Evolutionary conservation across 495 filamentous ascomycete genomes (phyloP).

Genomic region (Geoglossum glabrum): DNA sequence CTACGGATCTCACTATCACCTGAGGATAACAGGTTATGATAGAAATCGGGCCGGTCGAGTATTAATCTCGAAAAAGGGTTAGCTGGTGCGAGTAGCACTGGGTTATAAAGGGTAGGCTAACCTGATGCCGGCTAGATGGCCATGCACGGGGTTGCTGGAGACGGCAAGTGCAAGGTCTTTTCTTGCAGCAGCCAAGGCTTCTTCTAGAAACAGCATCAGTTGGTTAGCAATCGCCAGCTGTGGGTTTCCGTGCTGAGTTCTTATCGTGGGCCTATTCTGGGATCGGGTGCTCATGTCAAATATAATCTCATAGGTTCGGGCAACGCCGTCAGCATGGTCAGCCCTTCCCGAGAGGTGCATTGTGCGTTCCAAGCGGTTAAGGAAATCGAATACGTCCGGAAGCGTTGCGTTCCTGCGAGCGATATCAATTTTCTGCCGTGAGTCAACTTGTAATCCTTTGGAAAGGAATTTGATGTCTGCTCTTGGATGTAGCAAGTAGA

Average conservation of each 20-base stretch:
- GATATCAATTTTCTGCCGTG: slow-evolving; percentile 2
- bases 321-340: slow-evolving; percentile 71
- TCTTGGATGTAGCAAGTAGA: not conserved
- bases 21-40: slow-evolving; percentile 13
- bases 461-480: not conserved
- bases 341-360: slow-evolving; percentile 42
- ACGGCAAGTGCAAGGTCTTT: slow-evolving; percentile 38
- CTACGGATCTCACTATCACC: slow-evolving; percentile 2
- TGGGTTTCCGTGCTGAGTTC: not conserved
- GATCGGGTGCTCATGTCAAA: slow-evolving; percentile 5
- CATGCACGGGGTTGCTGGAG: slow-evolving; percentile 46
- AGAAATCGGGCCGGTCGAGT: slow-evolving; percentile 12
- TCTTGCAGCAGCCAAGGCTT: slow-evolving; percentile 33
- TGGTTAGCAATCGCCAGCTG: slow-evolving; percentile 22
- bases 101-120: slow-evolving; percentile 15
- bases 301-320: slow-evolving; percentile 25
- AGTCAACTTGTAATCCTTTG: not conserved
- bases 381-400: slow-evolving; percentile 6
- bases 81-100: slow-evolving; percentile 1
- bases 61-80: slow-evolving; percentile 16
- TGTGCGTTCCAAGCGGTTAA: slow-evolving; percentile 6
- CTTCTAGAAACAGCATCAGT: slow-evolving; percentile 30
- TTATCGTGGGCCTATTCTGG: not conserved
- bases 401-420: not conserved
- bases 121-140: slow-evolving; percentile 44